Base-by-base conservation (phyloP, 108 stramenopile species). In the Cyclotella sp. region DNA sequence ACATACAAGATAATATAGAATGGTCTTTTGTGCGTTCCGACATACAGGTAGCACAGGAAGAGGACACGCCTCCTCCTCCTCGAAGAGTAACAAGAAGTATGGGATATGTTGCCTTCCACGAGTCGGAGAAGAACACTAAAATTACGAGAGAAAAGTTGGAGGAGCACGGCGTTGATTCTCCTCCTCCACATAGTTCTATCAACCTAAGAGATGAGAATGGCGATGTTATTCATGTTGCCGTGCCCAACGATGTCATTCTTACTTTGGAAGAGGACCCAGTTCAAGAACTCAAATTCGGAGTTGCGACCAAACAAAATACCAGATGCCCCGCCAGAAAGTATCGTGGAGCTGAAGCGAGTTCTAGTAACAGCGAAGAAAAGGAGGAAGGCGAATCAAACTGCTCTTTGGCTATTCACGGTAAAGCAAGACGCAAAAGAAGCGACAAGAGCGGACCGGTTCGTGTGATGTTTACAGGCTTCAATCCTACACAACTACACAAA, bases 381-480 rank as follows among this genome's bases (percentile, higher is more conserved):
- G 22, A 24, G 24, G 12, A 19, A 24, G 24, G 55, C 8, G 24
- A 21, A 6, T 57, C 55, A 26, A 19, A 16, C 9, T 3, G 24
- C 24, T 11, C 28, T 21, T 62, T 27, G 9, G 40, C 26, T 63
- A 21, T 34, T 3, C 8, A 61, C 54, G 15, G 59, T 40, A 34
- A 60, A 69, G 22, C 39, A 46, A 52, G 49, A 15, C 75, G 81
- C 45, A 70, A 74, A 58, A 68, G 70, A 46, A 61, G 53, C 18
- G 77, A 83, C 18, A 30, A 46, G 26, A 58, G 66, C 26, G 77
- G 49, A 9, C 21, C 59, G n/a, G 58, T 83, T 46, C 65, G 82
- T 46, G 62, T 83, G 24, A 83, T 83, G 58, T 79, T 83, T 42
- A 83, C 82, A 0, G 82, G 83, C 3, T 58, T 84, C 42, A 79